These are phyloP conservation scores for Colletotrichum somersetense DNA, from an alignment of 2,329 filamentous ascomycete genomes.

Conservation along the genomic window DNA sequence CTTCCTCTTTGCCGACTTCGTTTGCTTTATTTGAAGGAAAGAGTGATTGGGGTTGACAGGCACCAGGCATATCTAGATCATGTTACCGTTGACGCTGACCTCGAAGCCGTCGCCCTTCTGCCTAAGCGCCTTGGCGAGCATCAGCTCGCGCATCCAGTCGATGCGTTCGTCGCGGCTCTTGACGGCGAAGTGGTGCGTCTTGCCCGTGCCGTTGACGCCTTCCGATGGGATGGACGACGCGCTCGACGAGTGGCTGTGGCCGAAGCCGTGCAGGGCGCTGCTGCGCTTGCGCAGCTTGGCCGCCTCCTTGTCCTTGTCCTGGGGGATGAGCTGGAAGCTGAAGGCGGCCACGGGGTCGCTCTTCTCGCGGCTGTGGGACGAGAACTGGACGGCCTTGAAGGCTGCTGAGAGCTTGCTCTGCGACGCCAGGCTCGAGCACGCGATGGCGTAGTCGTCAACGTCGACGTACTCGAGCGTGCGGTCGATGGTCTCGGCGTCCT, in stretches of 20 bases:
- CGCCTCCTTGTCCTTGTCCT: conserved; percentile 68
- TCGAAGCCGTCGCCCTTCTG: conserved; percentile 88
- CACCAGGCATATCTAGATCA: conserved; percentile 64
- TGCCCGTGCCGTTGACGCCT: conserved; percentile 73
- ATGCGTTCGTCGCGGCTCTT: conserved; percentile 89
- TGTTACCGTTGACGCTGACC: conserved; percentile 84
- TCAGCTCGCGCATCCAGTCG: conserved; percentile 96
- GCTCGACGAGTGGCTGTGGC: conserved; percentile 43
- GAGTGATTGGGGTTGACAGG: conserved; percentile 3
- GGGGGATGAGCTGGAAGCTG: conserved; percentile 86
- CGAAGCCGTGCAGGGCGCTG: conserved; percentile 56
- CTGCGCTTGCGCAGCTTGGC: conserved; percentile 65
- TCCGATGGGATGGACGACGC: conserved; percentile 51
- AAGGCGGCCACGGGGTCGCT: conserved; percentile 76
- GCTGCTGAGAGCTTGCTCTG: conserved; percentile 87
- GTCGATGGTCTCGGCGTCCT: conserved; percentile 65
- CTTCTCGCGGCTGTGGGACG: conserved; percentile 64
- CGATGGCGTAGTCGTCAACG: conserved; percentile 89
- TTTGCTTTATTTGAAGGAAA: conserved; percentile 14
- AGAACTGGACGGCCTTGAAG: conserved; percentile 82
- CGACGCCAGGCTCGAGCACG: conserved; percentile 81
- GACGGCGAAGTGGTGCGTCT: conserved; percentile 95
- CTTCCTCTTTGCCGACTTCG: not conserved
- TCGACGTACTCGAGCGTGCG: conserved; percentile 83
- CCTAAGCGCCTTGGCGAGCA: conserved; percentile 89